These are phyloP conservation scores for Phytophthora chlamydospora DNA, from an alignment of 352 stramenopile genomes.

Conservation along the genomic window DNA sequence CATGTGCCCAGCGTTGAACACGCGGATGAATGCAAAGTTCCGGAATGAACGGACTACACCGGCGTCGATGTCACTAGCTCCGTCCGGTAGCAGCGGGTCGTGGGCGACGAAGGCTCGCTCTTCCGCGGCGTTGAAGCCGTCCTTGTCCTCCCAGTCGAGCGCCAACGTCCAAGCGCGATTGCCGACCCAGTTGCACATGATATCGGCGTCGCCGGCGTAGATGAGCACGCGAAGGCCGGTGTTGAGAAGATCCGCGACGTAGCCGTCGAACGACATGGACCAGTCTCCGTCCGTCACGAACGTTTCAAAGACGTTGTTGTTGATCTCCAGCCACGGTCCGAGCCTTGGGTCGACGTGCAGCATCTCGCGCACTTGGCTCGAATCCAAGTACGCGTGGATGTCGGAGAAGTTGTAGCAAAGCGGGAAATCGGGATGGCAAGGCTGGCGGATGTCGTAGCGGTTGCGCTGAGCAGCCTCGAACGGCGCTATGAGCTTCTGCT, in stretches of 20 bases:
- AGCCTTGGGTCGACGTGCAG: conserved; percentile 42
- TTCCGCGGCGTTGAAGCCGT: conserved; percentile 69
- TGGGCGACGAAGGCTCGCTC: conserved; percentile 40
- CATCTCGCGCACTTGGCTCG: conserved; percentile 30
- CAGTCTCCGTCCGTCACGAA: conserved; percentile 86
- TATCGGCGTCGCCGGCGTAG: conserved; percentile 95
- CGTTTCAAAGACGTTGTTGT: conserved; percentile 84
- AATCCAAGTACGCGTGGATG: conserved; percentile 71
- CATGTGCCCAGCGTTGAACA: conserved; percentile 64
- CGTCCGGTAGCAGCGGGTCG: conserved; percentile 30
- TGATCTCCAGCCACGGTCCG: conserved; percentile 83
- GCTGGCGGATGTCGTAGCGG: conserved; percentile 57
- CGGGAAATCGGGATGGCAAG: conserved; percentile 32
- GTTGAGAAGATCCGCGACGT: conserved; percentile 86
- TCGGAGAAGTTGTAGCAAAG: conserved; percentile 55
- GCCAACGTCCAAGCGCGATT: conserved; percentile 92
- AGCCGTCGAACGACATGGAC: conserved; percentile 91
- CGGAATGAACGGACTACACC: conserved; percentile 44
- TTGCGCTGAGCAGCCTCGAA: conserved; percentile 43
- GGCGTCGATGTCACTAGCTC: conserved; percentile 20
- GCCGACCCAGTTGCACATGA: conserved; percentile 97
- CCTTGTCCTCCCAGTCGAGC: conserved; percentile 90
- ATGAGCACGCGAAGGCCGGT: conserved; percentile 84
- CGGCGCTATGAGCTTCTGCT: conserved; percentile 46
- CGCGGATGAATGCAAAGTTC: conserved; percentile 55